phyloP scores from a whole-genome alignment of 1,284 basidiomycete species.

The Takashimella tepidaria region DNA sequence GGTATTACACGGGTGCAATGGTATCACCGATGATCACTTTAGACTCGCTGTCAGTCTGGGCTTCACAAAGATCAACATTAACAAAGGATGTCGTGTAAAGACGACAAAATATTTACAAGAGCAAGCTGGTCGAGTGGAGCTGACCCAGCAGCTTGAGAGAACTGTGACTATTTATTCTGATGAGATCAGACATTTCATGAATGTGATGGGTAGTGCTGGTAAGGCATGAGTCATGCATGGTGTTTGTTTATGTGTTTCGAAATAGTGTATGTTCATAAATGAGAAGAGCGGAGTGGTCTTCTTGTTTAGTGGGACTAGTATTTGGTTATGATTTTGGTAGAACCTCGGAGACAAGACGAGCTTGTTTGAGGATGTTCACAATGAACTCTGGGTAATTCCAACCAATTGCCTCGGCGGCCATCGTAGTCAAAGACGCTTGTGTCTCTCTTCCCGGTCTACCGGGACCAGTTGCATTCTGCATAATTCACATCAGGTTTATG shows the following conservation, averaged over 20 bases:
- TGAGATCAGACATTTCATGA: neutral
- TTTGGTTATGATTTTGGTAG: neutral
- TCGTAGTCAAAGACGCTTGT: conserved; percentile 30
- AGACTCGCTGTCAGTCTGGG: neutral
- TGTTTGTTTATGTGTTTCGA: neutral
- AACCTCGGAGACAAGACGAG: neutral
- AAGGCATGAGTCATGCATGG: neutral
- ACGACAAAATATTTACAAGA: neutral
- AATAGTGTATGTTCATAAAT: neutral
- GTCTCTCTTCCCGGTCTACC: conserved; percentile 31
- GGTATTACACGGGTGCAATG: neutral
- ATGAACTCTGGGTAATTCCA: conserved; percentile 25
- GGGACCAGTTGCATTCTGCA: conserved; percentile 35
- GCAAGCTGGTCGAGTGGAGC: neutral
- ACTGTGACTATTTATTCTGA: neutral
- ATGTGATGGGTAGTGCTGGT: neutral
- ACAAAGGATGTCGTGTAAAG: neutral
- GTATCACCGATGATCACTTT: neutral
- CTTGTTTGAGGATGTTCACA: conserved; percentile 11
- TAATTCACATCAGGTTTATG: too few relatives aligned
- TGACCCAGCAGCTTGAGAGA: neutral
- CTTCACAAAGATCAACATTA: neutral
- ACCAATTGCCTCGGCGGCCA: conserved; percentile 29
- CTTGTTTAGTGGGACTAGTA: too few relatives aligned
- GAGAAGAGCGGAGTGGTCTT: neutral